Percentiles rank a stretch among this genome's conserved stretches.
Evolutionary conservation across 2,329 filamentous ascomycete species (phyloP).

Genomic region (Pestalotiopsis sp.): DNA sequence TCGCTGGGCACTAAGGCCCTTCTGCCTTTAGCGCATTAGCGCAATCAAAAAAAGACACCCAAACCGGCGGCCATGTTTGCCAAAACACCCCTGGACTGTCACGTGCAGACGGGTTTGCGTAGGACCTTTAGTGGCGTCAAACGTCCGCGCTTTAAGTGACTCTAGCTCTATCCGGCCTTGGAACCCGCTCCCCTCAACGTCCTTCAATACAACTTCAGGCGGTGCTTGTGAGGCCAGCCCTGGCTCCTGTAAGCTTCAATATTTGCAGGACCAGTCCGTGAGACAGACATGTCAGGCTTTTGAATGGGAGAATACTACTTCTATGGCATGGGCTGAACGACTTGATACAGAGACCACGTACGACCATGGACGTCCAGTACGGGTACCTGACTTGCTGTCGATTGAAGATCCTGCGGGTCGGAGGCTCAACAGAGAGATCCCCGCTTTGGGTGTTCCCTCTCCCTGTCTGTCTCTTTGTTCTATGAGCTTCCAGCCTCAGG

Average conservation of each 20-base stretch:
- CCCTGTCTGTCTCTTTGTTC: not conserved
- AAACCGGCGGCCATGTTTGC: not conserved
- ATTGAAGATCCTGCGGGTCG: not conserved
- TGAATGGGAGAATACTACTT: not conserved
- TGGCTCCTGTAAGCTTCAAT: not conserved
- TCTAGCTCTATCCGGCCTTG: conserved; percentile 1
- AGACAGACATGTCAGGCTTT: not conserved
- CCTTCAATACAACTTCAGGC: conserved; percentile 10
- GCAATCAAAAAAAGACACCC: conserved; percentile 4
- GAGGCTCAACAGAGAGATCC: not conserved
- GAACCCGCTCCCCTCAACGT: conserved; percentile 6
- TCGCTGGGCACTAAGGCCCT: not conserved
- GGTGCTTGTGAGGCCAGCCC: not conserved
- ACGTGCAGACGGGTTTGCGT: conserved; percentile 4
- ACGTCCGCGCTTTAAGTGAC: conserved; percentile 1
- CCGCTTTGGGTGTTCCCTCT: not conserved
- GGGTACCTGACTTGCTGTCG: not conserved
- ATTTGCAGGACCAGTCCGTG: not conserved
- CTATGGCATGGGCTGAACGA: not conserved
- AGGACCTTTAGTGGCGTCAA: conserved; percentile 5
- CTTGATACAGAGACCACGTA: not conserved
- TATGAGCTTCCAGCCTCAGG: not conserved
- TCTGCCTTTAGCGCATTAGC: conserved; percentile 8
- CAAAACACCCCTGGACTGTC: conserved; percentile 7
- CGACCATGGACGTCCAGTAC: not conserved